phyloP scores from a whole-genome alignment of 108 stramenopile genomes.

The Skeletonema grethae region DNA sequence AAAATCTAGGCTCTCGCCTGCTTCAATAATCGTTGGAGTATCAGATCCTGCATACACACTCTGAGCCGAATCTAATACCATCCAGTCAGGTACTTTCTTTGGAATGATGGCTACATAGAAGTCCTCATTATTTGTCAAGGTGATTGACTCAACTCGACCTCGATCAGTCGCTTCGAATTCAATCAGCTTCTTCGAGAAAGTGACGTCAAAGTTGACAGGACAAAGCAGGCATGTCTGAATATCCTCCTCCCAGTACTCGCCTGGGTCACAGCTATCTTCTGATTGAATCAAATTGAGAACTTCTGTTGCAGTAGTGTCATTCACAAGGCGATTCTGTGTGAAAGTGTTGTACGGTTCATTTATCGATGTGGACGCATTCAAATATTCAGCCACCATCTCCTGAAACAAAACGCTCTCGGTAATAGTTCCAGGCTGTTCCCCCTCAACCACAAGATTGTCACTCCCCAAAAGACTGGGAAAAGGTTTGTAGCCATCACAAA shows the following conservation, averaged over 20 bases:
- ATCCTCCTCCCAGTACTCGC: slow-evolving; percentile 28
- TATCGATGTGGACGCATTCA: slow-evolving; percentile 4
- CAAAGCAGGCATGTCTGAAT: slow-evolving; percentile 8
- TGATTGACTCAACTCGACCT: background rate
- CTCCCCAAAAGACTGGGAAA: slow-evolving; percentile 32
- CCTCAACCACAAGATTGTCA: slow-evolving; percentile 28
- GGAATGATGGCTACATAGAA: slow-evolving; percentile 17
- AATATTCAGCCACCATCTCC: slow-evolving; percentile 40
- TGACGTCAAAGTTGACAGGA: slow-evolving; percentile 13
- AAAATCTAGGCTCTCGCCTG: slow-evolving; percentile 11
- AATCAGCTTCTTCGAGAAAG: slow-evolving; percentile 10
- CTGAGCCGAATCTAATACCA: slow-evolving; percentile 5
- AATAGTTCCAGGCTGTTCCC: slow-evolving; percentile 41
- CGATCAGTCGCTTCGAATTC: slow-evolving; percentile 15
- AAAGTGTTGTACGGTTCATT: slow-evolving; percentile 25
- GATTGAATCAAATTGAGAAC: slow-evolving; percentile 36
- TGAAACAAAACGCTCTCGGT: slow-evolving; percentile 32
- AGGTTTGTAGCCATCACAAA: slow-evolving; percentile 46
- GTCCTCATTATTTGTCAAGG: slow-evolving; percentile 9
- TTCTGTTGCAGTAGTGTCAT: slow-evolving; percentile 28
- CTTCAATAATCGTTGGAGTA: slow-evolving; percentile 5
- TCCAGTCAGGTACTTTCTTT: slow-evolving; percentile 13
- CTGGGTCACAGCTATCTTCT: slow-evolving; percentile 22
- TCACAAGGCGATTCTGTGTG: slow-evolving; percentile 33
- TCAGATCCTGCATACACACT: slow-evolving; percentile 7